Base-by-base conservation (phyloP, 2,329 filamentous ascomycete genomes). In the Colletotrichum tamarilloi region DNA sequence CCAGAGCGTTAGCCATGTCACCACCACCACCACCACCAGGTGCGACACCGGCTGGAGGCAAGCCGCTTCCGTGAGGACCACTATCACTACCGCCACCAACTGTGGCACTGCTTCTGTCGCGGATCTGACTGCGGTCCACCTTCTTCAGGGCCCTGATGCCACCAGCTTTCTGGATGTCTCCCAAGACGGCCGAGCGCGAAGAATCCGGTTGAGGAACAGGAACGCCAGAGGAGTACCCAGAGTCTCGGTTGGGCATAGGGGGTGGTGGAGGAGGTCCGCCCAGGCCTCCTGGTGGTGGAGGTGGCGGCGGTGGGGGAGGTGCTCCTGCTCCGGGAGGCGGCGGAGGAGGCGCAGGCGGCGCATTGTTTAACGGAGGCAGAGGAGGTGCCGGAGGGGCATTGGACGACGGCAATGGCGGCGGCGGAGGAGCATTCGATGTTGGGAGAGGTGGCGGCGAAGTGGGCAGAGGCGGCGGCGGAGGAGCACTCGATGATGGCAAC, bases 1-100 rank as follows among this genome's bases (percentile, higher is more conserved):
- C 94, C 77, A 98, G 85, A 60, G 95, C 95, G 84, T 93, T 94
- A 26, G 95, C 94, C 88, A 98, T 90, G 46, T 91, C 92, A 68
- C 91, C 90, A 12, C 90, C 88, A 68, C 91, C 90, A 12, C 90
- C 88, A 22, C 86, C 88, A 62, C 85, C 81, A 62, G 86, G 81
- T n/a, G 85, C 82, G 56, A 87, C 81, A 28, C 88, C 88, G 58
- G 89, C 84, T 9, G 90, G 84, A 68, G 89, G 84, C 72, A 87
- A 77, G 52, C 86, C 87, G 77, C 86, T 87, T 32, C 87, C 87
- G 62, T 86, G 84, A 53, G 88, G 85, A 5, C 86, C 87, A 62
- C 86, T 86, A 76, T 88, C 87, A 28, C 78, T 76, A 55, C 81
- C 76, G 55, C 80, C 76, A 26, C 80, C 81, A 12, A 90, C 91